A percentile compares a stretch with the other conserved stretches of the same genome.
Conservation (phyloP, 2,329 filamentous ascomycete genomes). For the Sphaerulina vaccinii region DNA sequence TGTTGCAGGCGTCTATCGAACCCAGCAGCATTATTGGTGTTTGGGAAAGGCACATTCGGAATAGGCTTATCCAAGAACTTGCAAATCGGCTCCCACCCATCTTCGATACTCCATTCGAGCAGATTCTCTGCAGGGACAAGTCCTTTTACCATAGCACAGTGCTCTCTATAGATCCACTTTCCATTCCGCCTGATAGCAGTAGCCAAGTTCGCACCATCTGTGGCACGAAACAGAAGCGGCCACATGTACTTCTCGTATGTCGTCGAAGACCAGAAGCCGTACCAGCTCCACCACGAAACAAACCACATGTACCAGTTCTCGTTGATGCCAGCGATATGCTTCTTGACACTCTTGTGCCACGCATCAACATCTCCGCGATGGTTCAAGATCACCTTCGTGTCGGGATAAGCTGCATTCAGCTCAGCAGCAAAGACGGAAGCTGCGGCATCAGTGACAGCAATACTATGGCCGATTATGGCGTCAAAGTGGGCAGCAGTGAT, state of each 20-base stretch:
- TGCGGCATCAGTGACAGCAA: constrained; percentile 26
- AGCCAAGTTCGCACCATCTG: neutral
- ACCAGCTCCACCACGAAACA: neutral
- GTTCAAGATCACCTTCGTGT: constrained; percentile 26
- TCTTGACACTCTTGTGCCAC: constrained; percentile 25
- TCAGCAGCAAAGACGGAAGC: constrained; percentile 19
- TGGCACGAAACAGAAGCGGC: neutral
- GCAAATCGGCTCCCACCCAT: constrained; percentile 19
- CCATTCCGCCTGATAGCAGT: constrained; percentile 2
- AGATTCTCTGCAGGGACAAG: constrained; percentile 6
- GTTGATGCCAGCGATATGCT: neutral
- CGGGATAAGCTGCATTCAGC: constrained; percentile 32
- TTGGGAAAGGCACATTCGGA: constrained; percentile 9
- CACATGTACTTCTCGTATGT: constrained; percentile 1
- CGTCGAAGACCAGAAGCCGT: neutral
- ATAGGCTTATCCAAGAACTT: constrained; percentile 15
- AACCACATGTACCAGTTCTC: neutral
- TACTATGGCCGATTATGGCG: constrained; percentile 2
- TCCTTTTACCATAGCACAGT: constrained; percentile 2
- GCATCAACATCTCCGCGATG: constrained; percentile 25
- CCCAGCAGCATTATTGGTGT: constrained; percentile 4
- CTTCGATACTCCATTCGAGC: constrained; percentile 12
- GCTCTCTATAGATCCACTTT: constrained; percentile 10
- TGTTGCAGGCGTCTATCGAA: neutral
- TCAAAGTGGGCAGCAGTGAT: constrained; percentile 11